phyloP scores from a whole-genome alignment of 495 filamentous ascomycete species.

The Hypoxylon rickii region DNA sequence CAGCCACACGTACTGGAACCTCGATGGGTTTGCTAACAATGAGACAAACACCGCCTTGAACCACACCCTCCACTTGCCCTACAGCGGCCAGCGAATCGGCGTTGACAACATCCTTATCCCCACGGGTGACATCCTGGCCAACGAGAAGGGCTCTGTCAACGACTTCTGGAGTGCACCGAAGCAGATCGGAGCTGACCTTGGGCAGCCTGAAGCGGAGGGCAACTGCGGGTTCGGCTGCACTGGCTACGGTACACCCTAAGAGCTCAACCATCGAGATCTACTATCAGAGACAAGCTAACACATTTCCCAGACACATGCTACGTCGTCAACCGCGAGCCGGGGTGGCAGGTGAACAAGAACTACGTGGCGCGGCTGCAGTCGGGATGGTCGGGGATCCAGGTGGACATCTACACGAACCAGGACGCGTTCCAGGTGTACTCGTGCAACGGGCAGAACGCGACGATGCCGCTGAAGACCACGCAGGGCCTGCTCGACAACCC shows the following conservation, averaged over 20 bases:
- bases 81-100: constrained; percentile 69
- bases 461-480: constrained; percentile 63
- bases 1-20: constrained; percentile 81
- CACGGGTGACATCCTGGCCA: constrained; percentile 71
- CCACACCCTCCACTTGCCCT: constrained; percentile 73
- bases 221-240: constrained; percentile 75
- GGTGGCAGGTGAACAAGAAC: constrained; percentile 57
- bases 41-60: constrained; percentile 68
- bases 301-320: constrained; percentile 54
- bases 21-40: constrained; percentile 74
- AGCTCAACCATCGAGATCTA: not conserved
- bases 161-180: constrained; percentile 79
- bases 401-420: constrained; percentile 77
- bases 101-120: constrained; percentile 79
- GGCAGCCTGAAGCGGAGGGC: constrained; percentile 55
- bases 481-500: constrained; percentile 57
- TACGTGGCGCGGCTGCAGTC: constrained; percentile 66
- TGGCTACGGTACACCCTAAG: constrained; percentile 68
- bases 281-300: constrained; percentile 5
- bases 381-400: constrained; percentile 70
- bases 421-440: constrained; percentile 78
- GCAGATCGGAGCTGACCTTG: constrained; percentile 71
- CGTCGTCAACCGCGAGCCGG: constrained; percentile 48
- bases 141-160: constrained; percentile 63
- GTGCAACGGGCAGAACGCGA: constrained; percentile 74